Evolutionary conservation across 73 alveolate genomes (phyloP).

Genomic region (Paramecium tetraurelia): DNA sequence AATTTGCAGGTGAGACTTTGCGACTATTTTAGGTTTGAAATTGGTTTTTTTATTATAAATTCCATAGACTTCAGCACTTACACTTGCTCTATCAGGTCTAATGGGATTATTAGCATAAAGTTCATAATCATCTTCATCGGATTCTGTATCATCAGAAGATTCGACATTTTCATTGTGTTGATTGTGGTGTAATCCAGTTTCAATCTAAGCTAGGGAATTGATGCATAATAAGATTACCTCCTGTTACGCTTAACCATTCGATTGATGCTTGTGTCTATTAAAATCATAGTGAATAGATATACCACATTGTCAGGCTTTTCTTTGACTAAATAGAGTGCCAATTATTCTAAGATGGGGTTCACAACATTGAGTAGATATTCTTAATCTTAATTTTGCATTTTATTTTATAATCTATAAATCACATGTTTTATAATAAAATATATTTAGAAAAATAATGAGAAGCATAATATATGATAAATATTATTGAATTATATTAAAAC

Average conservation of each 20-base stretch:
- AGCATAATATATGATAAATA: neutral
- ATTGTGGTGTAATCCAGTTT: neutral
- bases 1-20: constrained; percentile 69
- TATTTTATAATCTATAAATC: neutral
- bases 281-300: neutral
- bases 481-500: neutral
- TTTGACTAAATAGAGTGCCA: neutral
- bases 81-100: constrained; percentile 65
- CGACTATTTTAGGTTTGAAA: constrained; percentile 71
- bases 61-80: constrained; percentile 82
- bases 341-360: constrained; percentile 29
- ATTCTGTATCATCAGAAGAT: neutral
- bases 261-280: neutral
- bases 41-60: constrained; percentile 67
- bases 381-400: constrained; percentile 30
- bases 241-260: constrained; percentile 14
- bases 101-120: constrained; percentile 26
- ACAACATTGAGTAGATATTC: neutral
- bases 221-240: neutral
- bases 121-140: constrained; percentile 58
- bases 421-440: neutral
- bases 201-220: neutral
- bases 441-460: neutral
- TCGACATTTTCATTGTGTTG: neutral
- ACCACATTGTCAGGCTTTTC: constrained; percentile 43